Evolutionary conservation across 495 filamentous ascomycete species (phyloP).

Genomic region (Podospora fimiseda): DNA sequence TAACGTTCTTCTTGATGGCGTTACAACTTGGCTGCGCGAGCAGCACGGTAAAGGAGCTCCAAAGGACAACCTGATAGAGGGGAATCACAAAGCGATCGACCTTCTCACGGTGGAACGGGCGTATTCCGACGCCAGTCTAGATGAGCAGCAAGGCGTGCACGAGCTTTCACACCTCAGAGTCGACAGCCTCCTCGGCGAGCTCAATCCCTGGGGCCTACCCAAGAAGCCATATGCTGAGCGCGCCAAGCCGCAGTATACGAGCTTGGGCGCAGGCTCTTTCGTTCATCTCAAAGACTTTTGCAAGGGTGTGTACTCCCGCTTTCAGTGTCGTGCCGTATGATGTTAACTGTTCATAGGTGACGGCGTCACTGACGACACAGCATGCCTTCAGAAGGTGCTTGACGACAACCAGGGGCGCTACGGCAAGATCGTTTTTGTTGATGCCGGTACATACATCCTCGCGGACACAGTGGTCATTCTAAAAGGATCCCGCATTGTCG

Average conservation of each 20-base stretch:
- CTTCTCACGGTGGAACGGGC: no score
- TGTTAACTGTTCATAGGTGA: conserved; percentile 75
- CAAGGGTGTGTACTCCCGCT: neutral
- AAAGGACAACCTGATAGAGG: no score
- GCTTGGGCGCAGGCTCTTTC: conserved; percentile 38
- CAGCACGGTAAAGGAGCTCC: no score
- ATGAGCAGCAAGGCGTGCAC: no score
- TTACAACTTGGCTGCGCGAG: no score
- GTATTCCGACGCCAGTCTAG: no score
- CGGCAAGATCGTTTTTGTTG: conserved; percentile 31
- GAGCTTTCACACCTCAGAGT: no score
- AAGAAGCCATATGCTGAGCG: conserved; percentile 54
- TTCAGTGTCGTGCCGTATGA: no score
- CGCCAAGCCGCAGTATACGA: conserved; percentile 62
- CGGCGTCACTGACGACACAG: conserved; percentile 66
- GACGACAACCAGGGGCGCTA: neutral
- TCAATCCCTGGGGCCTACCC: neutral
- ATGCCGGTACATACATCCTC: conserved; percentile 31
- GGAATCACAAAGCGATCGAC: no score
- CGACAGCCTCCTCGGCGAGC: neutral
- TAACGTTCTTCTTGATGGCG: no score
- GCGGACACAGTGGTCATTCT: conserved; percentile 38
- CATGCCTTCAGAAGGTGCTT: conserved; percentile 43
- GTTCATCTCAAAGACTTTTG: conserved; percentile 61
- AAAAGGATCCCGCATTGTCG: conserved; percentile 39